phyloP scores from a whole-genome alignment of 2,329 filamentous ascomycete genomes.

The Claviceps spartinae region DNA sequence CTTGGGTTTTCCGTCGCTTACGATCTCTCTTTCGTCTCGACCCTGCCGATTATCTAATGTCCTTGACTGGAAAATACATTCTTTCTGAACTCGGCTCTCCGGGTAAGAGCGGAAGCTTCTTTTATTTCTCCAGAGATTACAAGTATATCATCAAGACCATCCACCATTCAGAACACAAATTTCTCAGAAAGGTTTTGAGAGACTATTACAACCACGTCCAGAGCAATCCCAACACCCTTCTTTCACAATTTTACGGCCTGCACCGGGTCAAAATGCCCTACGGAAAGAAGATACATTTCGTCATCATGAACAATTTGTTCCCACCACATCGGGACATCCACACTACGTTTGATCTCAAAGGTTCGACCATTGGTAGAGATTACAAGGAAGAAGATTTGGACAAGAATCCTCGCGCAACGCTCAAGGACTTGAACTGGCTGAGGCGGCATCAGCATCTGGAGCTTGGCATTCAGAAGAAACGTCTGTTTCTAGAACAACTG shows the following conservation, averaged over 20 bases:
- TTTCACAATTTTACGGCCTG: constrained; percentile 94
- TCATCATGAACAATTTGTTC: constrained; percentile 99
- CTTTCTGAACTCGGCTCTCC: constrained; percentile 92
- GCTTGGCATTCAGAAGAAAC: constrained; percentile 77
- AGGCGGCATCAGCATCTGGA: constrained; percentile 74
- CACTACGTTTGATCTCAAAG: constrained; percentile 91
- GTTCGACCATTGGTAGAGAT: constrained; percentile 86
- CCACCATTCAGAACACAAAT: constrained; percentile 86
- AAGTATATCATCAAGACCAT: constrained; percentile 99
- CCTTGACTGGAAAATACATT: constrained; percentile 95
- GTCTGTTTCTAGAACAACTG: constrained; percentile 78
- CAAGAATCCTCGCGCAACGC: constrained; percentile 77
- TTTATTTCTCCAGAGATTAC: constrained; percentile 98
- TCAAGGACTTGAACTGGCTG: constrained; percentile 97
- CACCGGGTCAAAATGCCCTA: constrained; percentile 98
- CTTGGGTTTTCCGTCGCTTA: constrained; percentile 94
- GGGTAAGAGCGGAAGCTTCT: constrained; percentile 97
- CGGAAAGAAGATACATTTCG: constrained; percentile 96
- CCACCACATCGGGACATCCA: constrained; percentile 96
- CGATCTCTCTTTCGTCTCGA: constrained; percentile 80
- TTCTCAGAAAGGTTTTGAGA: constrained; percentile 67
- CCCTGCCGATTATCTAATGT: constrained; percentile 96
- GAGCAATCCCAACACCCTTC: constrained; percentile 87
- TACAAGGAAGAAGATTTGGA: constrained; percentile 79
- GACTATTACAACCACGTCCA: constrained; percentile 91